Base-by-base conservation (phyloP, 495 filamentous ascomycete genomes). In the Aspergillus avenaceus region DNA sequence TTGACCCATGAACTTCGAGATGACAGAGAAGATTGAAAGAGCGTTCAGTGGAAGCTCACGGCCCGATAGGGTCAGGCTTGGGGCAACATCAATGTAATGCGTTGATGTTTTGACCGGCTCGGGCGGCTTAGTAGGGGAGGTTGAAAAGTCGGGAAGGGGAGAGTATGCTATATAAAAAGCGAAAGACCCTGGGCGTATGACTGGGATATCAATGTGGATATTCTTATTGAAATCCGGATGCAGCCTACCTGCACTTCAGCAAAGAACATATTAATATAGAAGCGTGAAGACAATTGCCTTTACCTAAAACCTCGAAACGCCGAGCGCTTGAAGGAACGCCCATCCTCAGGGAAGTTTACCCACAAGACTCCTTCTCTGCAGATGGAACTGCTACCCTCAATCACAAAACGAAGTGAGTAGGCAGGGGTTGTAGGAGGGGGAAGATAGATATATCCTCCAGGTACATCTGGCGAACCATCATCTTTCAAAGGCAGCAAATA, bases 1-100 rank as follows among this genome's bases (percentile, higher is more conserved):
- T 59, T 84, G 83, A 29, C 95, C 95, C 87, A 99, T 92, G 75
- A 96, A 96, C 69, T 97, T 99, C 47, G 91, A 96, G 49, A 97
- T 86, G 28, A 92, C 75, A n/a, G 95, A 97, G 68, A 92, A 95
- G 37, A 96, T 82, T 0, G 90, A 93, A 7, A 99, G 75, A 0
- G 95, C 87, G 56, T 88, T 84, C 47, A 97, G 75, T 6, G 93
- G 90, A 58, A 97, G 65, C 7, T 80, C 73, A 16, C 75, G 73
- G 29, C 83, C 79, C 12, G 84, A 80, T 16, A 97, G 75, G 8
- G 83, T 79, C 56, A 99, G 76, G n/a, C 75, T 78, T 1, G 95
- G 93, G 7, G 84, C 84, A 4, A 99, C 90, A 73, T 97, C 91
- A 64, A 98, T 90, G 69, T 96, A 97, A 68, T 90, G 90, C 28